Percentiles rank a stretch among this genome's conserved stretches.
phyloP scores from a whole-genome alignment of 1,284 basidiomycete species.

The Rhodotorula sp. region DNA sequence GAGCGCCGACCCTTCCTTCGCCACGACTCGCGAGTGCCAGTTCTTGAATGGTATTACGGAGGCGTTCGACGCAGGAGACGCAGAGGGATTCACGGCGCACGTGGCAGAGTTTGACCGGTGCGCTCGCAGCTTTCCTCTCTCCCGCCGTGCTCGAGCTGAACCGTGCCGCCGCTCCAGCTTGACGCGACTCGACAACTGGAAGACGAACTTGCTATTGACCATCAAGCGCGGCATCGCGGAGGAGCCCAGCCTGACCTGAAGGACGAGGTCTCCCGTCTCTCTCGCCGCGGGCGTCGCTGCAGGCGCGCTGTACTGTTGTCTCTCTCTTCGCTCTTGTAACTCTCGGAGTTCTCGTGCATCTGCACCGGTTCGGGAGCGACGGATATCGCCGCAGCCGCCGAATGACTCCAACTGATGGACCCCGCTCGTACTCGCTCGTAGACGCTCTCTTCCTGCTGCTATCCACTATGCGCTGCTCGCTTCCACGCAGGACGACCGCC shows the following conservation, averaged over 20 bases:
- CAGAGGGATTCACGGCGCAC: constrained; percentile 68
- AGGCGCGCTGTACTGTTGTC: no score
- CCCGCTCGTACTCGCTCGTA: no score
- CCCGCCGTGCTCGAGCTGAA: constrained; percentile 34
- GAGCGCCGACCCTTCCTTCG: constrained; percentile 74
- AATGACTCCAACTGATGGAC: no score
- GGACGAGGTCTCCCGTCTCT: neutral
- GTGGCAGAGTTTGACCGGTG: constrained; percentile 42
- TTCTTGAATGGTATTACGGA: constrained; percentile 74
- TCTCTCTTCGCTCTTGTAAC: neutral
- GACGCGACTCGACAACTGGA: constrained; percentile 77
- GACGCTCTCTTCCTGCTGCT: no score
- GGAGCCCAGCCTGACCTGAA: constrained; percentile 49
- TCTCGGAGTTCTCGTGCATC: neutral
- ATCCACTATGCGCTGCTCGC: no score
- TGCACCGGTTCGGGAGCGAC: neutral
- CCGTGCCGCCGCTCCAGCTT: constrained; percentile 58
- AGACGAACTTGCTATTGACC: constrained; percentile 80
- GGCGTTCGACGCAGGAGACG: constrained; percentile 73
- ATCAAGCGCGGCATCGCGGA: constrained; percentile 77
- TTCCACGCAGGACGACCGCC: no score
- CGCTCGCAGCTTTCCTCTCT: neutral
- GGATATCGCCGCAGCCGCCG: no score
- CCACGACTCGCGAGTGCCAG: constrained; percentile 82
- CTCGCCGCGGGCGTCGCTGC: no score